Evolutionary conservation across 2,329 filamentous ascomycete species (phyloP), one percentile per base, ranked within the genome.

Genomic region (Fonsecaea nubica): DNA sequence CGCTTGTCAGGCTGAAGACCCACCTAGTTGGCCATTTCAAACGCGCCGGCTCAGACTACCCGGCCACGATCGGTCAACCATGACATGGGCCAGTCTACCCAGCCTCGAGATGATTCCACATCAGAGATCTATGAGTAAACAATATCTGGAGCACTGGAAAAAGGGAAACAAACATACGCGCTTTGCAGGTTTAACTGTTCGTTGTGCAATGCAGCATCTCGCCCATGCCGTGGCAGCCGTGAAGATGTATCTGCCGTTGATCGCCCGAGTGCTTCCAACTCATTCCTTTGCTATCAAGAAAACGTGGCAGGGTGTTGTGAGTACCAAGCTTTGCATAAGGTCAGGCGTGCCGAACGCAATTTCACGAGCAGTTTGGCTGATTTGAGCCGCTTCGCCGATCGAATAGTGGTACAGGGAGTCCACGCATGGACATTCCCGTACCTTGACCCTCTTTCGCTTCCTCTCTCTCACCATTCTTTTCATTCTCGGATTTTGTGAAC

Each of bases 281-380:
- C 9, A 45, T 18, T n/a, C 40, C 15, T 45, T 15, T 45, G 40
- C 12, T 13, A 13, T 21, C 40, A 15, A 18, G 40, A 18, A 45
- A 45, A 45, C n/a, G 40, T 45, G 40, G 40, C 10, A 18, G 40
- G 40, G 7, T 7, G 6, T 18, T 6, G 40, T 21, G 6, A 9
- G 40, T 1, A 8, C n/a, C 40, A 45, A 60, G 12, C 42, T 45
- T 48, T 52, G 35, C 40, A 60, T 60, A n/a, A 25, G 25, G 25
- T 25, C 25, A 60, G 58, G 58, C 32, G 58, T 35, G 45, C 58
- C 42, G n/a, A 50, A 52, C 32, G 40, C 36, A 60, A 60, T 60
- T 60, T 60, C 58, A 50, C 25, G 36, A 36, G 58, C 42, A 32
- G 30, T 59, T 60, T 42, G 58, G 33, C 58, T 60, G 42, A 48